Conservation (phyloP, 352 stramenopile species). For the Globisporangium splendens region DNA sequence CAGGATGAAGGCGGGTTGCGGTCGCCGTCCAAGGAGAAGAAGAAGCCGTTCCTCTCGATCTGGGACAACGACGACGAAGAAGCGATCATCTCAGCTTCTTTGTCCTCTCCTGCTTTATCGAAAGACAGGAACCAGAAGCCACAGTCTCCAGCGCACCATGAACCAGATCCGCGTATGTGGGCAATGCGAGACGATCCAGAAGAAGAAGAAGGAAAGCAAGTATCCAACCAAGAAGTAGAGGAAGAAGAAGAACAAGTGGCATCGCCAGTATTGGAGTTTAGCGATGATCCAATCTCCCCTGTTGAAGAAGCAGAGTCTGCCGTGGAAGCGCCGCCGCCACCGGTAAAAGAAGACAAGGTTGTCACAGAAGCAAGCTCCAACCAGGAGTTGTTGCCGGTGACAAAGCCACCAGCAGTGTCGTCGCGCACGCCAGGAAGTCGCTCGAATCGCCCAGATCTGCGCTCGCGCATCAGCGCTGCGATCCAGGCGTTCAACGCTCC, state of each 20-base stretch:
- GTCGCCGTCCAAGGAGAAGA: neutral
- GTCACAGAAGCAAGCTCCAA: neutral
- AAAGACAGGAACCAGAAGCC: neutral
- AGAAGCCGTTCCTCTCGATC: constrained; percentile 10
- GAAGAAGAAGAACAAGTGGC: constrained; percentile 5
- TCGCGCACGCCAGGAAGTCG: constrained; percentile 8
- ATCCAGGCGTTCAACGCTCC: constrained; percentile 7
- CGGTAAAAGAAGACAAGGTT: neutral
- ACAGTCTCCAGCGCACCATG: neutral
- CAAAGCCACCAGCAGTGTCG: neutral
- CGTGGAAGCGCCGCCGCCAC: neutral
- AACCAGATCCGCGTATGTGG: too few species aligned
- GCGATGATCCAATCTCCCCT: too few species aligned
- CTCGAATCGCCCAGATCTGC: constrained; percentile 5
- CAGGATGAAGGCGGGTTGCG: neutral
- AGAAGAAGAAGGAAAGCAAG: neutral
- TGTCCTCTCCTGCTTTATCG: neutral
- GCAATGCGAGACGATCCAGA: neutral
- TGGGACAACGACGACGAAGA: constrained; percentile 13
- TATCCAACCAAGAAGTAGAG: neutral
- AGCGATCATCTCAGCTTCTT: constrained; percentile 1
- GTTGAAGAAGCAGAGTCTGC: neutral
- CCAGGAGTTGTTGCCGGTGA: constrained; percentile 3
- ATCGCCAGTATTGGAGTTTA: constrained; percentile 2
- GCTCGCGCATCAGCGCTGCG: constrained; percentile 11